Evolutionary conservation across 495 filamentous ascomycete species (phyloP).

Genomic region (Aspergillus saccharolyticus): DNA sequence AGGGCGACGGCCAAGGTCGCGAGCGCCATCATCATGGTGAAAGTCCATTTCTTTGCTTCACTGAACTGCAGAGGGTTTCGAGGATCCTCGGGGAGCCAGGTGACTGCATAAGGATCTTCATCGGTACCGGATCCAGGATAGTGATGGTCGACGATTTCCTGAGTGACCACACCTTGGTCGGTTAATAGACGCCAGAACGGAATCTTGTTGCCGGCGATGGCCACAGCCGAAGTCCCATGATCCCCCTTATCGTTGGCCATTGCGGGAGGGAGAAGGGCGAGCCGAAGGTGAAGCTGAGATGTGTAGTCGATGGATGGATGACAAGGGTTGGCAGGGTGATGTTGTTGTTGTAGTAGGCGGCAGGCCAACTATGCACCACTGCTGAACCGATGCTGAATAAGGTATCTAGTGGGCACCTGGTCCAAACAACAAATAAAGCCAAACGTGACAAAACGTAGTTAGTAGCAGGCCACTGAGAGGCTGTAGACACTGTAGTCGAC

Average conservation of each 20-base stretch:
- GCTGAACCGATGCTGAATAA: neutral
- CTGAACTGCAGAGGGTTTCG: slow-evolving; percentile 68
- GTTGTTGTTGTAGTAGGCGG: neutral
- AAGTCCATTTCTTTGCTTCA: slow-evolving; percentile 60
- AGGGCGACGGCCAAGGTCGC: slow-evolving; percentile 66
- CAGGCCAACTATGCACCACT: too few species aligned
- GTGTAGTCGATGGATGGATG: neutral
- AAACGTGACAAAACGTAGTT: neutral
- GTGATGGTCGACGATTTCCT: slow-evolving; percentile 50
- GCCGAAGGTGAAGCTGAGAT: neutral
- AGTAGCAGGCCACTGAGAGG: neutral
- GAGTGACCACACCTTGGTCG: slow-evolving; percentile 52
- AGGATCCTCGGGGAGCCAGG: slow-evolving; percentile 67
- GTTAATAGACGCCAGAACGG: slow-evolving; percentile 42
- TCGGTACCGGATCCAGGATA: slow-evolving; percentile 69
- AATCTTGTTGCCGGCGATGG: slow-evolving; percentile 31
- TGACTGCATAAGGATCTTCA: slow-evolving; percentile 68
- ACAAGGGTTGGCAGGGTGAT: neutral
- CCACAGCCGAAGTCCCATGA: slow-evolving; percentile 26
- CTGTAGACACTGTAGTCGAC: neutral
- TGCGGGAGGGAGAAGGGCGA: slow-evolving; percentile 6
- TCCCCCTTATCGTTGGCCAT: slow-evolving; percentile 29
- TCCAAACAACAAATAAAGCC: neutral
- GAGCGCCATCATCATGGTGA: slow-evolving; percentile 55
- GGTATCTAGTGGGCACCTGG: neutral